Percentiles rank a stretch among this genome's conserved stretches.
Evolutionary conservation across 2,329 filamentous ascomycete species (phyloP).

Genomic region (Botryotinia globosa): DNA sequence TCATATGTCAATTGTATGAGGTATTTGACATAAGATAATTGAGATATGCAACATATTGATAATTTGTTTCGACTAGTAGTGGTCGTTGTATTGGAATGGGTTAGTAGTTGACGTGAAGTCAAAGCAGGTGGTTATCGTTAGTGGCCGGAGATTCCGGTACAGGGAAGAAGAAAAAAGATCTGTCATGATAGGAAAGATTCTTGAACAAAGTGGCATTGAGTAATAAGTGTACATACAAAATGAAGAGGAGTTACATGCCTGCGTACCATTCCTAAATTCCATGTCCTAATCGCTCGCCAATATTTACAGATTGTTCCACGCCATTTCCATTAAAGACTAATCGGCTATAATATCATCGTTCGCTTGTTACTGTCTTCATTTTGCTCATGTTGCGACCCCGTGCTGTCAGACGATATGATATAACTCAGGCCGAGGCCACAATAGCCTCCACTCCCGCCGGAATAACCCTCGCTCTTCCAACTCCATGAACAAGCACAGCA

Average conservation of each 20-base stretch:
- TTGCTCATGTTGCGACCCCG: not conserved
- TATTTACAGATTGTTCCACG: not conserved
- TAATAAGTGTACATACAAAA: not conserved
- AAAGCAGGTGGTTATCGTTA: not conserved
- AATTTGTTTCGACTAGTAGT: not conserved
- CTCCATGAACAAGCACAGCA: conserved; percentile 29
- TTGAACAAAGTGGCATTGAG: conserved; percentile 1
- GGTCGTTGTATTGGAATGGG: not conserved
- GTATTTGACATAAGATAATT: not conserved
- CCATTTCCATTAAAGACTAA: not conserved
- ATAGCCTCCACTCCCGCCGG: not conserved
- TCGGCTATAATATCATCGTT: not conserved
- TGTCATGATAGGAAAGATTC: not conserved
- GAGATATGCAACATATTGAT: not conserved
- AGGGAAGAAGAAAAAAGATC: not conserved
- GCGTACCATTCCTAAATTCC: not conserved
- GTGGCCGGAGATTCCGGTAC: not conserved
- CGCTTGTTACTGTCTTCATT: not conserved
- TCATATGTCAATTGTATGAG: not conserved
- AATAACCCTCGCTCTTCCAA: conserved; percentile 8
- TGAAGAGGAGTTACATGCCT: conserved; percentile 11
- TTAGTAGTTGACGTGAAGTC: conserved; percentile 12
- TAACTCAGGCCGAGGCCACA: not conserved
- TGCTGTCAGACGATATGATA: not conserved
- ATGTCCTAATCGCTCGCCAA: not conserved